Evolutionary conservation across 2,329 filamentous ascomycete genomes (phyloP).

Genomic region (Beauveria bassiana): DNA sequence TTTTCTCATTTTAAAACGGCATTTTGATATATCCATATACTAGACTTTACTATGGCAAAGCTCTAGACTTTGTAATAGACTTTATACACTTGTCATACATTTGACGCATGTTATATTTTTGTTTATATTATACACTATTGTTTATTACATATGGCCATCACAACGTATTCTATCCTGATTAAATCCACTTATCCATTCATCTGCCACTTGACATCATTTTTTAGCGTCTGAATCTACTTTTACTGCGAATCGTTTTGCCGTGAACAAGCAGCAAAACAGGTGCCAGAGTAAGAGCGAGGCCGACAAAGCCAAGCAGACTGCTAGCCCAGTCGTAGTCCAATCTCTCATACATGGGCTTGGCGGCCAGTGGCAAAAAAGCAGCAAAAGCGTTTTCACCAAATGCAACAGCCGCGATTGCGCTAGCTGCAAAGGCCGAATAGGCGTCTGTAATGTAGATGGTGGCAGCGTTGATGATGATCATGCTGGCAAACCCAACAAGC

Average conservation of each 20-base stretch:
- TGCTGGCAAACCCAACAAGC: slow-evolving; percentile 12
- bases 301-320: slow-evolving; percentile 11
- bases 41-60: not conserved
- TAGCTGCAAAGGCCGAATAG: slow-evolving; percentile 10
- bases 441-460: slow-evolving; percentile 13
- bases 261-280: slow-evolving; percentile 6
- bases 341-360: slow-evolving; percentile 12
- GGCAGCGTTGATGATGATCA: slow-evolving; percentile 9
- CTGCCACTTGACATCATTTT: not conserved
- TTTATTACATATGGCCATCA: not conserved
- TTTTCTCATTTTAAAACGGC: not conserved
- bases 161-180: not conserved
- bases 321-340: slow-evolving; percentile 12
- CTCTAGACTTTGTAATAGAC: not conserved
- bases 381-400: slow-evolving; percentile 14
- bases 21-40: not conserved
- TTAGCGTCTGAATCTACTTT: slow-evolving; percentile 5
- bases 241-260: slow-evolving; percentile 8
- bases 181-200: not conserved
- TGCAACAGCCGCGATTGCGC: slow-evolving; percentile 13
- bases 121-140: not conserved
- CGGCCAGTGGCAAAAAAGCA: slow-evolving; percentile 12
- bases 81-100: too few species aligned
- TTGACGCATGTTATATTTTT: too few species aligned
- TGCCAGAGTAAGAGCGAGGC: slow-evolving; percentile 9